Evolutionary conservation across 2,329 filamentous ascomycete genomes (phyloP), one percentile per base, ranked within the genome.

Genomic region (Stenocarpella maydis): DNA sequence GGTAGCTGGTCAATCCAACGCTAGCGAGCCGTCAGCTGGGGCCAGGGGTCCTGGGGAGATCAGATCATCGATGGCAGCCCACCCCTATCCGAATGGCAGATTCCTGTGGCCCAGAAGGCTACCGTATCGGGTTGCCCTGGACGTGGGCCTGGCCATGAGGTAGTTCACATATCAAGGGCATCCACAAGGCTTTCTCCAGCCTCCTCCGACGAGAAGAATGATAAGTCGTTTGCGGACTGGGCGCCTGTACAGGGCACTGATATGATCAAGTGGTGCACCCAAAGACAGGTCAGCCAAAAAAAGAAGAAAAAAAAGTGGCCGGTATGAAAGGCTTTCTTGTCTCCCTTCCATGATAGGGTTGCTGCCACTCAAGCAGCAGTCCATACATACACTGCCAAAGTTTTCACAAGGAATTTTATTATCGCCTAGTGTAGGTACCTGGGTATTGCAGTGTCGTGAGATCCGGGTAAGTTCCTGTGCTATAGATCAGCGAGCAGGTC

Each of bases 1-100:
- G 53, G 53, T 60, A 64, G 60, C 58, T 63, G 58, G 58, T 49
- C 43, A 63, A 49, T 63, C 58, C 49, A 45, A 69, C 54, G 63
- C 45, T 54, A 53, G 61, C 50, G 50, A 34, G 58, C 49, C 50
- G 65, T 68, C 54, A 67, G 43, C 58, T 49, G 58, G 58, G 58
- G 58, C 37, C 58, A 47, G 58, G 58, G 58, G 41, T 63, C 28
- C 28, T 37, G 31, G 54, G 39, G 28, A 49, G 58, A 63, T 63
- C 43, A 63, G 31, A 63, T 63, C 43, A 63, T n/a, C 58, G 28
- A n/a, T 63, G 26, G 58, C 34, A 37, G 34, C 34, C 34, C 34
- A 37, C 6, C 34, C 34, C 58, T 28, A 28, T 41, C n/a, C n/a
- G 49, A 49, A 49, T 24, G 37, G 58, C 43, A 63, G 28, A 49